Evolutionary conservation across 2,329 filamentous ascomycete species (phyloP).

Genomic region (Pestalotiopsis sp.): DNA sequence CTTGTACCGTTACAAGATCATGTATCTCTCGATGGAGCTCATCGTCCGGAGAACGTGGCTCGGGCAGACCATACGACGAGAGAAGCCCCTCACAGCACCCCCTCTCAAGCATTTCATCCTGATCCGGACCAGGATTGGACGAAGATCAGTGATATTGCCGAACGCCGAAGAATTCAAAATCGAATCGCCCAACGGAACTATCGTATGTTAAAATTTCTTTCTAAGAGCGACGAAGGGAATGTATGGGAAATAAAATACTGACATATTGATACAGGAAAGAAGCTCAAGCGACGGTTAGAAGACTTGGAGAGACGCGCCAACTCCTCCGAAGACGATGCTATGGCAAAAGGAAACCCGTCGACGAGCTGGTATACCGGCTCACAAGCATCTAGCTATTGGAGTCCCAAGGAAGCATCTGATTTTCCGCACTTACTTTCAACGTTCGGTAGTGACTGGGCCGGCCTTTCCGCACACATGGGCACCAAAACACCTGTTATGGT

Average conservation of each 20-base stretch:
- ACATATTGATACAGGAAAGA: conserved; percentile 66
- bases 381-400: conserved; percentile 70
- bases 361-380: no score
- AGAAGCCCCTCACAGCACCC: not conserved
- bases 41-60: no score
- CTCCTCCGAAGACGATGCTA: conserved; percentile 39
- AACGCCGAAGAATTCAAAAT: conserved; percentile 93
- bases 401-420: conserved; percentile 77
- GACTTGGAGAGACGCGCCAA: conserved; percentile 80
- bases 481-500: conserved; percentile 91
- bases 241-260: conserved; percentile 7
- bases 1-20: no score
- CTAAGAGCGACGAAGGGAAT: not conserved
- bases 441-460: conserved; percentile 78
- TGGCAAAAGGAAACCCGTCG: no score
- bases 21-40: no score
- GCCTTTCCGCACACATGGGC: conserved; percentile 77
- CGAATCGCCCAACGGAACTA: conserved; percentile 97
- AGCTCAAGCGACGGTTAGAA: conserved; percentile 86
- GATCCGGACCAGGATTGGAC: conserved; percentile 94
- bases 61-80: no score
- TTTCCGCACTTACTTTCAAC: conserved; percentile 72
- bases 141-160: conserved; percentile 95
- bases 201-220: conserved; percentile 56
- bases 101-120: not conserved